Evolutionary conservation across 169 alveolate species (phyloP), one percentile per base, ranked within the genome.

Genomic region (Plasmodium ovale): DNA sequence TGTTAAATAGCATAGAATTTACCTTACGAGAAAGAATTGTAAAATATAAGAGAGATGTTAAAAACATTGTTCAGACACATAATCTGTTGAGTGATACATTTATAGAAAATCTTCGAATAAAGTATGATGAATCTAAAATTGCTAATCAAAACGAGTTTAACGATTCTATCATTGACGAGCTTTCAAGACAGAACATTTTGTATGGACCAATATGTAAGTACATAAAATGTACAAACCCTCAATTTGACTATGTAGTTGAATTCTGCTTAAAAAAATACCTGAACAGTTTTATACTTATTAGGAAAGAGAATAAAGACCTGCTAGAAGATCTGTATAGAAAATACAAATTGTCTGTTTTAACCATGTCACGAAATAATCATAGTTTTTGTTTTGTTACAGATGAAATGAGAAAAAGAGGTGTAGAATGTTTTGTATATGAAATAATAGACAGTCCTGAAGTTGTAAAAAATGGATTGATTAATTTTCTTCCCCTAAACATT

Each of bases 351-450:
- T 92, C 95, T 0, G 65, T 84, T 3, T 87, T 93, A 21, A 93
- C 94, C 23, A 77, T 59, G 16, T 91, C 94, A 27, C 73, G 44
- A 21, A 53, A 33, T 14, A 27, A 53, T 21, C 88, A 72, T 14
- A 85, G 84, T 31, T 72, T 87, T 53, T 93, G 95, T 56, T 19
- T 39, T 23, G 95, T 93, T 5, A 93, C 93, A 4, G 85, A 77
- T 39, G 79, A 59, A 25, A 93, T 93, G 94, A 68, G 64, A 37
- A 23, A 37, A 35, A 82, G 69, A 35, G 95, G 95, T 6, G 95
- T 93, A 7, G 82, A 69, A 62, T 87, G 53, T 29, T 93, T 93
- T 53, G 23, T 93, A 42, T 93, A 93, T 70, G 94, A 93, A 53
- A 27, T 90, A 23, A 77, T 92, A 29, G 92, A 84, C 1, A 56